Evolutionary conservation across 2,329 filamentous ascomycete genomes (phyloP).

Genomic region (Hymenoscyphus linearis): DNA sequence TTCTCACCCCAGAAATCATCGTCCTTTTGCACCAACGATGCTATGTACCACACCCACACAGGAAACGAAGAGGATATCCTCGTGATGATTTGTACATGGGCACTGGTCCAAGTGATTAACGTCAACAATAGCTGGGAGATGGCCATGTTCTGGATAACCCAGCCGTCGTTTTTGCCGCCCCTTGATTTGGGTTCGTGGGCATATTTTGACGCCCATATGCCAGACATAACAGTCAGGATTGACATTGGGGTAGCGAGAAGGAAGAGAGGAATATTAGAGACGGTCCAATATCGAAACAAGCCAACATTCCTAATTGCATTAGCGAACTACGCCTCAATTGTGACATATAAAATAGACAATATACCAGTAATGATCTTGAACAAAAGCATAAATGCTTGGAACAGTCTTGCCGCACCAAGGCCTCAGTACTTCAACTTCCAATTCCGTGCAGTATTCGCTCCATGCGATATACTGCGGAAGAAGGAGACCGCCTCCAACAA

Average conservation of each 20-base stretch:
- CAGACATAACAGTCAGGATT: slow-evolving; percentile 59
- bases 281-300: slow-evolving; percentile 84
- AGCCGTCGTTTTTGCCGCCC: background rate
- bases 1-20: slow-evolving; percentile 7
- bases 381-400: slow-evolving; percentile 87
- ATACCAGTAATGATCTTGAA: slow-evolving; percentile 88
- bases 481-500: slow-evolving; percentile 62
- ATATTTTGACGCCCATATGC: slow-evolving; percentile 38
- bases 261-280: slow-evolving; percentile 83
- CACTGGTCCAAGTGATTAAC: slow-evolving; percentile 66
- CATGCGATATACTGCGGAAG: slow-evolving; percentile 75
- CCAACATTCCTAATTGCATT: slow-evolving; percentile 67
- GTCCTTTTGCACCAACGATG: slow-evolving; percentile 30
- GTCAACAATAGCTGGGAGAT: slow-evolving; percentile 69
- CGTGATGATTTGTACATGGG: slow-evolving; percentile 92
- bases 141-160: slow-evolving; percentile 47
- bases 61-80: slow-evolving; percentile 84
- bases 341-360: slow-evolving; percentile 26
- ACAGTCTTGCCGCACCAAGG: slow-evolving; percentile 71
- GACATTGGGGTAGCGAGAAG: slow-evolving; percentile 76
- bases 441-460: slow-evolving; percentile 55
- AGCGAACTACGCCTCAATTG: background rate
- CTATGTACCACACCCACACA: slow-evolving; percentile 82
- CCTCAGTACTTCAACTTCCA: slow-evolving; percentile 35
- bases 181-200: background rate